phyloP scores from a whole-genome alignment of 129 eudicot species.

The Flaveria trinervia region DNA sequence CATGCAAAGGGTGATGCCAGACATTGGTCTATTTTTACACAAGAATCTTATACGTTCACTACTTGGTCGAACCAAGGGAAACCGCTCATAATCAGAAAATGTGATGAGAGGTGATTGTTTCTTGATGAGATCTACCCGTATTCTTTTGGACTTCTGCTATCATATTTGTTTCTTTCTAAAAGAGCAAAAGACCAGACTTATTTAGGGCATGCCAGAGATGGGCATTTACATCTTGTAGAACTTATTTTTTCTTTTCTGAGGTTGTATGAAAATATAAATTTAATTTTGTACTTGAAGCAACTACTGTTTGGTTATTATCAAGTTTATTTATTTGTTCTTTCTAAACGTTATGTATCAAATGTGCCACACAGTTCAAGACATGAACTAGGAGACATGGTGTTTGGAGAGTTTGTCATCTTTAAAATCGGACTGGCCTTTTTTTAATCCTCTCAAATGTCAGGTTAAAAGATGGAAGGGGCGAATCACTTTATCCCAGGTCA shows the following conservation, averaged over 20 bases:
- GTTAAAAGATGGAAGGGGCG: constrained; percentile 68
- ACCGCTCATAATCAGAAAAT: background rate
- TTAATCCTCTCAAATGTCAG: constrained; percentile 29
- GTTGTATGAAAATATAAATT: too few relatives aligned
- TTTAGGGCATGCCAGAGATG: constrained; percentile 1
- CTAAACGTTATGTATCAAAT: background rate
- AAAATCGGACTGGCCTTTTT: background rate
- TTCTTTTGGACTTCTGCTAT: background rate
- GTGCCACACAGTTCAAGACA: background rate
- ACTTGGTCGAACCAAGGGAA: constrained; percentile 1
- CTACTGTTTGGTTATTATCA: background rate
- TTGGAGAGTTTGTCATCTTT: background rate
- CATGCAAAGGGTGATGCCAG: background rate
- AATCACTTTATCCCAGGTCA: constrained; percentile 69
- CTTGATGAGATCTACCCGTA: background rate
- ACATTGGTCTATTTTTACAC: background rate
- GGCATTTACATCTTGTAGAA: constrained; percentile 2
- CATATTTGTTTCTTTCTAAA: background rate
- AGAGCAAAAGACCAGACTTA: background rate
- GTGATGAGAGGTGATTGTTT: background rate
- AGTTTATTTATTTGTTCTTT: background rate
- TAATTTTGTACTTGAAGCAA: background rate
- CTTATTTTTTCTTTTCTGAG: too few relatives aligned
- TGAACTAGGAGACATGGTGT: constrained; percentile 14
- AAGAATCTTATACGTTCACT: background rate